Evolutionary conservation across 805 yeast species (phyloP).

Genomic region (Ogataea methylovora): DNA sequence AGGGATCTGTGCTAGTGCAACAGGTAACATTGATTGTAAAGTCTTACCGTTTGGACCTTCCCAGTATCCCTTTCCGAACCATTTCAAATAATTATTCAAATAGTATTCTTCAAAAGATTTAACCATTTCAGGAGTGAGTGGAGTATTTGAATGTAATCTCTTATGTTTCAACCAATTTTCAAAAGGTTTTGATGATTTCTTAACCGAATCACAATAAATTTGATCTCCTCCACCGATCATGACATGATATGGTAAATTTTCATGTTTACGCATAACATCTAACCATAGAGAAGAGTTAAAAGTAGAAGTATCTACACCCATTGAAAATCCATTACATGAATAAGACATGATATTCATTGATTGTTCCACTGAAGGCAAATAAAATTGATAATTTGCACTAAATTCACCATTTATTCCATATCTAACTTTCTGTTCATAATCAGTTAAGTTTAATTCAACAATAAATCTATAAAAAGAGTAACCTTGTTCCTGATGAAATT

Average conservation of each 20-base stretch:
- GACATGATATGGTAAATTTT: constrained; percentile 63
- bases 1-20: constrained; percentile 79
- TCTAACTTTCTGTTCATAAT: constrained; percentile 51
- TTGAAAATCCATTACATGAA: constrained; percentile 88
- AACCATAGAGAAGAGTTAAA: constrained; percentile 80
- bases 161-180: constrained; percentile 56
- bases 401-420: constrained; percentile 50
- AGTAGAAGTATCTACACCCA: constrained; percentile 54
- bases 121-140: constrained; percentile 38
- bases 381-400: constrained; percentile 47
- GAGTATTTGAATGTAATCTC: constrained; percentile 33
- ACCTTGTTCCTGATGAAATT: constrained; percentile 35
- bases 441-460: constrained; percentile 40
- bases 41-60: constrained; percentile 60
- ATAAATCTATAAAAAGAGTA: constrained; percentile 60
- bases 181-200: constrained; percentile 45
- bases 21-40: constrained; percentile 58
- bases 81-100: constrained; percentile 63
- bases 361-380: constrained; percentile 52
- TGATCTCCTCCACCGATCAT: constrained; percentile 99
- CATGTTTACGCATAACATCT: constrained; percentile 71
- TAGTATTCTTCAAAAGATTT: constrained; percentile 60
- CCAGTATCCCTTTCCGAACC: constrained; percentile 94
- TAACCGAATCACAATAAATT: constrained; percentile 79
- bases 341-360: constrained; percentile 78